These are phyloP conservation scores for Diutina ranongensis DNA, from an alignment of 1,139 yeast species.

Conservation along the genomic window DNA sequence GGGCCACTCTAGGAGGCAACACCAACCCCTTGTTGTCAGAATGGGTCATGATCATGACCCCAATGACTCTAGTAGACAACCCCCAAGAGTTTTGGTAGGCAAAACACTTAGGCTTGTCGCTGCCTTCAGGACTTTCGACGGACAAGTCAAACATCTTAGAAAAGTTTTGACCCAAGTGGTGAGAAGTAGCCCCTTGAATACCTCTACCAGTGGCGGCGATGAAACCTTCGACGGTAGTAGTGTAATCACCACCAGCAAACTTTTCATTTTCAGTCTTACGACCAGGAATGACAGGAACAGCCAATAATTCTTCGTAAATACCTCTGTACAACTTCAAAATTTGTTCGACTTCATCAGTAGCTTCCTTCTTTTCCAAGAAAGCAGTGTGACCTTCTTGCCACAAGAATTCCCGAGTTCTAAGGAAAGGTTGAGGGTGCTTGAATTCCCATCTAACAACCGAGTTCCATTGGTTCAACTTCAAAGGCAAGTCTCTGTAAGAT, in stretches of 20 bases:
- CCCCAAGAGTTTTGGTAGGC: slow-evolving; percentile 99
- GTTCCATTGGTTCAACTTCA: slow-evolving; percentile 97
- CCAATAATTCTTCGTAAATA: slow-evolving; percentile 81
- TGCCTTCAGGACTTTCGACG: slow-evolving; percentile 89
- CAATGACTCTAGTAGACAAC: slow-evolving; percentile 93
- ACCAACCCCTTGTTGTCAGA: slow-evolving; percentile 98
- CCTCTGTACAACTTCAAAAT: slow-evolving; percentile 80
- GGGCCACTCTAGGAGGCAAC: slow-evolving; percentile 94
- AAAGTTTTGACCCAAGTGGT: slow-evolving; percentile 95
- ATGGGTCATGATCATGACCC: slow-evolving; percentile 98
- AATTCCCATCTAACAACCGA: slow-evolving; percentile 99
- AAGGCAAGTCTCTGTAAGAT: slow-evolving; percentile 95
- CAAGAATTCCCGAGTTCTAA: slow-evolving; percentile 96
- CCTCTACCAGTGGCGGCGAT: slow-evolving; percentile 99
- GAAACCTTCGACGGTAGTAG: slow-evolving; percentile 94
- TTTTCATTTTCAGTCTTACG: slow-evolving; percentile 93
- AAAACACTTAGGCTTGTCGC: slow-evolving; percentile 73
- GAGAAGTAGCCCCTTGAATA: slow-evolving; percentile 98
- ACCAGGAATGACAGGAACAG: slow-evolving; percentile 96
- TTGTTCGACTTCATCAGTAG: slow-evolving; percentile 72
- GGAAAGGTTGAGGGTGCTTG: slow-evolving; percentile 98
- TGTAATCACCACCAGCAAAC: slow-evolving; percentile 95
- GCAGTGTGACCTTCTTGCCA: slow-evolving; percentile 99
- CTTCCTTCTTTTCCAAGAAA: slow-evolving; percentile 71
- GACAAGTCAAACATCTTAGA: slow-evolving; percentile 95